These are phyloP conservation scores for Aeschynomene evenia DNA, from an alignment of 306 rosid species.

Conservation along the genomic window DNA sequence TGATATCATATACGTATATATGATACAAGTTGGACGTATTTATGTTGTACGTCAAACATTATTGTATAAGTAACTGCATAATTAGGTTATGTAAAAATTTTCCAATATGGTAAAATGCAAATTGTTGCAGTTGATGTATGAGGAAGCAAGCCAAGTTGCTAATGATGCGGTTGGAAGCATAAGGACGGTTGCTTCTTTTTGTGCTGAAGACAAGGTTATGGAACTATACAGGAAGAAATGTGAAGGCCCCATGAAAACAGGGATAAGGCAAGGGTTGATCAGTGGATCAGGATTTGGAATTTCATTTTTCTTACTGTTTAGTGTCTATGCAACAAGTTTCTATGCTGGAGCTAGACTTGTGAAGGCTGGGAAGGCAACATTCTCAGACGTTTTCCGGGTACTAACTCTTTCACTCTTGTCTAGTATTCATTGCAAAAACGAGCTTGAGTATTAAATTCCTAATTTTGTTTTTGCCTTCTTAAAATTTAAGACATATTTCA, in stretches of 20 bases:
- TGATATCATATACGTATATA: too few species aligned
- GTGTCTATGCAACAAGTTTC: conserved; percentile 73
- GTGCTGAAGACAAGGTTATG: conserved; percentile 91
- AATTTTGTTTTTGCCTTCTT: not conserved
- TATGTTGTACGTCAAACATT: too few species aligned
- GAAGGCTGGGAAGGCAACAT: conserved; percentile 49
- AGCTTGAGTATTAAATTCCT: not conserved
- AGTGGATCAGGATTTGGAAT: conserved; percentile 83
- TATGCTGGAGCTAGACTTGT: conserved; percentile 77
- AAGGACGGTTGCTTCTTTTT: conserved; percentile 85
- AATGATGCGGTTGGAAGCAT: conserved; percentile 91
- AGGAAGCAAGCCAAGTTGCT: conserved; percentile 91
- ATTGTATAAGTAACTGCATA: not conserved
- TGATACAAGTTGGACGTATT: too few species aligned
- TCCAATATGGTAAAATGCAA: not conserved
- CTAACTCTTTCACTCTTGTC: not conserved
- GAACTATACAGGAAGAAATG: conserved; percentile 73
- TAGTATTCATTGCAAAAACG: not conserved
- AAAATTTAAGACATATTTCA: not conserved
- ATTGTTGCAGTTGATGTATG: conserved; percentile 68
- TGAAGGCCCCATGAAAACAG: conserved; percentile 74
- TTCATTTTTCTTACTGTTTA: conserved; percentile 61
- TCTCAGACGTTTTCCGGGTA: conserved; percentile 68
- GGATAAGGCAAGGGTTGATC: conserved; percentile 71
- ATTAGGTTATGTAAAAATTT: not conserved